Conservation (phyloP, 257 asterid species). For the Petunia secreta region DNA sequence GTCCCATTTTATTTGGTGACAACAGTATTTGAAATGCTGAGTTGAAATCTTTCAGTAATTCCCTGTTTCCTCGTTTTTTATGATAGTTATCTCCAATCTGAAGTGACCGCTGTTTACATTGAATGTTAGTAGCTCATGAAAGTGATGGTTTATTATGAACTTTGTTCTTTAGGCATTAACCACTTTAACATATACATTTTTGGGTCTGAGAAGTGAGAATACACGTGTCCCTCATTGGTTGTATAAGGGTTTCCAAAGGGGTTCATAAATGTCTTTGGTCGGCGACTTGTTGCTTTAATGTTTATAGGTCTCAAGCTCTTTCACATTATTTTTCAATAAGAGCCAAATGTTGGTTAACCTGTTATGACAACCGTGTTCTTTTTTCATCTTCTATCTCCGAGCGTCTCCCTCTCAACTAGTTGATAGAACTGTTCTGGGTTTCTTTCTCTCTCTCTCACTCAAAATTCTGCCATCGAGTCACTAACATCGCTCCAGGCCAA, state of each 20-base stretch:
- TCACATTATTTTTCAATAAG: background rate
- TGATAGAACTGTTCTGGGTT: background rate
- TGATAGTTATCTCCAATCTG: constrained; percentile 11
- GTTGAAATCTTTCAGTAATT: constrained; percentile 1
- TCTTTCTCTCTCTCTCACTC: background rate
- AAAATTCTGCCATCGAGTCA: background rate
- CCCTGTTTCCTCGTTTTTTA: background rate
- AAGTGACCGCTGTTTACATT: background rate
- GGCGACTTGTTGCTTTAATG: background rate
- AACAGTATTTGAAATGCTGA: constrained; percentile 9
- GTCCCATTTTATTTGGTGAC: background rate
- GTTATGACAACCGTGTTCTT: background rate
- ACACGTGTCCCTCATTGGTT: background rate
- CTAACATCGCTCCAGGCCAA: background rate
- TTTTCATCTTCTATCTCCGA: background rate
- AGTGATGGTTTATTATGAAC: background rate
- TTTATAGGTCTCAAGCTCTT: background rate
- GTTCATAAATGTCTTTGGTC: background rate
- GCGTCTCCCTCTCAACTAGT: background rate
- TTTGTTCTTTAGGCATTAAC: background rate
- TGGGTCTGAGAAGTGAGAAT: background rate
- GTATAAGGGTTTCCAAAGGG: background rate
- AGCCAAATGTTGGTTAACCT: background rate
- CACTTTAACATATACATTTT: background rate
- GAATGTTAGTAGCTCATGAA: constrained; percentile 12